Conservation (phyloP, 345 rosid species). For the Acer negundo region DNA sequence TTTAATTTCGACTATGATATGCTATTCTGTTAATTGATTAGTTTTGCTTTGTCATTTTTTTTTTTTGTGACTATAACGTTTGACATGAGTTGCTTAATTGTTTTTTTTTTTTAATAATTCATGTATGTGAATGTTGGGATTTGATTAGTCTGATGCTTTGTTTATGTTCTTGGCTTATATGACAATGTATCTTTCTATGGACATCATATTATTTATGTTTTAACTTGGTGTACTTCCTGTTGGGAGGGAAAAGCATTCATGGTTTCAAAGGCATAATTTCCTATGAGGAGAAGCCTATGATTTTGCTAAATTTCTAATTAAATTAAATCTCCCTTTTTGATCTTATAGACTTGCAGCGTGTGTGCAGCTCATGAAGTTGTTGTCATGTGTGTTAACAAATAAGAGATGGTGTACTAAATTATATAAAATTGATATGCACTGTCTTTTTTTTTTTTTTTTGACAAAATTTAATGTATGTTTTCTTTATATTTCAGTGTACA, state of each 20-base stretch:
- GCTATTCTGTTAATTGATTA: background rate
- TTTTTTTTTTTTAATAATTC: background rate
- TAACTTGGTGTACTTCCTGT: background rate
- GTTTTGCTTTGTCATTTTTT: background rate
- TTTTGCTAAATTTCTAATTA: no score
- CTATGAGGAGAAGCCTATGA: no score
- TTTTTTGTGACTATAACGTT: background rate
- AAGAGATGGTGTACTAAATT: no score
- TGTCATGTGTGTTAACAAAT: no score
- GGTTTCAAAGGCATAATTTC: slow-evolving; percentile 22
- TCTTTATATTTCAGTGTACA: no score
- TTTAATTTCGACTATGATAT: background rate
- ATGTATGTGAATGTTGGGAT: background rate
- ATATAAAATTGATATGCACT: no score
- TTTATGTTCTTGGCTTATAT: background rate
- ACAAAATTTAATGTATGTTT: no score
- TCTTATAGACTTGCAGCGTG: no score
- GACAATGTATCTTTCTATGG: background rate
- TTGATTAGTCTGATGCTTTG: background rate
- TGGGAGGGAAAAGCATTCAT: background rate
- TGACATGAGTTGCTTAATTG: background rate
- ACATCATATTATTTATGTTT: background rate
- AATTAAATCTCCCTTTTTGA: no score
- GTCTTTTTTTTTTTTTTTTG: no score
- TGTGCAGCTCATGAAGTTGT: no score